Evolutionary conservation across 768 basidiomycete genomes (phyloP), one percentile per base, ranked within the genome.

Genomic region (Mycena filopes): DNA sequence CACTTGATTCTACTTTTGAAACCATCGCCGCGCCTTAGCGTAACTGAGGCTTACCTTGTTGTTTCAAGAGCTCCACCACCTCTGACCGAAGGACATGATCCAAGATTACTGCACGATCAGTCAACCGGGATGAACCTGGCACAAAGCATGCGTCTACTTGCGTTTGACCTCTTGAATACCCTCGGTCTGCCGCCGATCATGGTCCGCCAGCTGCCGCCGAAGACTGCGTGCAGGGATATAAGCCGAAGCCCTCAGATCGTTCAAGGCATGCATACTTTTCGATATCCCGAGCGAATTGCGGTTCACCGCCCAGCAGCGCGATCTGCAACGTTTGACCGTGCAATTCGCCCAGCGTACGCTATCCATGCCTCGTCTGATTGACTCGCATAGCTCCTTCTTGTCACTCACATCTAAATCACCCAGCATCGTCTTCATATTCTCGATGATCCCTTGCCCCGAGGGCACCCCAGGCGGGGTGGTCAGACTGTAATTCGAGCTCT

Each of bases 81-180:
- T 85, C 78, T 13, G 79, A 74, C 54, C 83, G 69, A 21, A 87
- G 72, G 16, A 83, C 76, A 16, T 84, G 77, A 50, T 84, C 74
- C 43, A 87, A 77, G 31, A 88, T 80, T 23, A 73, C 87, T 88
- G 70, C 9, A 43, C 36, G 15, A 42, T 26, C 4, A 26, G 13
- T 10, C 38, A 18, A 53, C 33, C 3, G 13, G n/a, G 42, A 31
- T 11, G 31, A 21, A 29, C 2, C 36, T 15, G 36, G 11, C 36
- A 2, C 3, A 13, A 50, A 12, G 20, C 23, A 31, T 21, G 28
- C 29, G 28, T 40, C 13, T 33, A 68, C 78, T 56, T 57, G 83
- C 87, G 72, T 72, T 86, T 80, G 50, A 89, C 83, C 59, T 87
- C 86, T 13, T 79, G 71, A 9, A 84, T 77, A 7, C 81, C 81